Base-by-base conservation (phyloP, 2,329 filamentous ascomycete species). In the Biscogniauxia marginata region DNA sequence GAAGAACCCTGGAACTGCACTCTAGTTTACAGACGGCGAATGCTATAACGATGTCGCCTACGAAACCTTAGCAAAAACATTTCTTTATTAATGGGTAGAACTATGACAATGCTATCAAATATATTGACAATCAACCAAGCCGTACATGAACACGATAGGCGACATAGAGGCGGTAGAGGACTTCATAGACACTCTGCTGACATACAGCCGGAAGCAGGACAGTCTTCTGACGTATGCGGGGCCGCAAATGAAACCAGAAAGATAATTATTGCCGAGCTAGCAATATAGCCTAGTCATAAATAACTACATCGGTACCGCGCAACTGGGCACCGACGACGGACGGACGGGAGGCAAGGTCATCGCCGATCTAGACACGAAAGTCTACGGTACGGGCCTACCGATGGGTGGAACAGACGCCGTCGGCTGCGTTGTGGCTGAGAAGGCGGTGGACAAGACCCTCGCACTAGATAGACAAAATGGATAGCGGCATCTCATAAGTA, bases 291-390 rank as follows among this genome's bases (percentile, higher is more conserved):
- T 20, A 22, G 46, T n/a, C n/a, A n/a, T n/a, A n/a, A 51, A 56
- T 49, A 66, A 69, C 55, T 70, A 67, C 64, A 56, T 68, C 21
- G 73, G 77, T 45, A 80, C 77, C 3, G 72, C 77, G 11, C 81
- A 80, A 5, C 52, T 56, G 23, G 55, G 55, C 19, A 51, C 52
- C 20, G 51, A 54, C 34, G 51, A 57, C 48, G 51, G 55, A 16
- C 43, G 51, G 18, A 20, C 50, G 22, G 39, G 44, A 21, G 52
- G 53, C n/a, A 73, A 68, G 22, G 46, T 52, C 11, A 52, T 57
- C 7, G n/a, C n/a, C n/a, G n/a, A n/a, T n/a, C n/a, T n/a, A n/a
- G n/a, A n/a, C n/a, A n/a, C n/a, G n/a, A n/a, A n/a, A n/a, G n/a
- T n/a, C n/a, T n/a, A n/a, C n/a, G n/a, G n/a, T n/a, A n/a, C n/a